These are phyloP conservation scores for Prunus campanulata DNA, from an alignment of 306 rosid species.

Conservation along the genomic window DNA sequence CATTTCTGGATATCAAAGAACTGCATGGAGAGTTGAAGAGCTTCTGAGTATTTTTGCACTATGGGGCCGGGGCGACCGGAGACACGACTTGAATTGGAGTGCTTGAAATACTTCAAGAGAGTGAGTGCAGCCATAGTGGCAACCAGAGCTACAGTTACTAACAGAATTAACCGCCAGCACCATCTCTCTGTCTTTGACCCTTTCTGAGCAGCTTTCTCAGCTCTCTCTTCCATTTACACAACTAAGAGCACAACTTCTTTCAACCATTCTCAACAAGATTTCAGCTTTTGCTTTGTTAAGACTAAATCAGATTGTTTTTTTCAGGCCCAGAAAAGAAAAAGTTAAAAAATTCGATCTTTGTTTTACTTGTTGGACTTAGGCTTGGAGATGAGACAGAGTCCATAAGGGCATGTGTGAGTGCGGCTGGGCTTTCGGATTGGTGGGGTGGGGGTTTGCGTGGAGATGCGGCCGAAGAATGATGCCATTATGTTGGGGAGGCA, in stretches of 20 bases:
- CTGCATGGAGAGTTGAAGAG: conserved; percentile 41
- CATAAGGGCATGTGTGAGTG: not conserved
- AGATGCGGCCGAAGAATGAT: conserved; percentile 3
- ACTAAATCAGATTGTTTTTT: not conserved
- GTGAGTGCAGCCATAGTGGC: conserved; percentile 29
- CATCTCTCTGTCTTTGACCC: conserved; percentile 23
- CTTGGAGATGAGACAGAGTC: not conserved
- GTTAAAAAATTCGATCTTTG: not conserved
- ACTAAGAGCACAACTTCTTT: not conserved
- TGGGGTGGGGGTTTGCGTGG: not conserved
- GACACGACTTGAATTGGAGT: conserved; percentile 4
- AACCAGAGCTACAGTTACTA: conserved; percentile 32
- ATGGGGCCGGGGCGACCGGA: conserved; percentile 25
- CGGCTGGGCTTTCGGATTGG: not conserved
- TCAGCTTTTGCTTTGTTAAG: not conserved
- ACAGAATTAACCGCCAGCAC: conserved; percentile 37
- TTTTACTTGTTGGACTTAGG: not conserved
- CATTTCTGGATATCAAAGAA: conserved; percentile 66
- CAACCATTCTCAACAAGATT: not conserved
- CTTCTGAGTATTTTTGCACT: conserved; percentile 37
- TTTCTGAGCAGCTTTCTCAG: not conserved
- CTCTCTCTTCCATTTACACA: conserved; percentile 23
- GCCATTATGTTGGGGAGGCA: not conserved
- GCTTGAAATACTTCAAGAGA: conserved; percentile 21
- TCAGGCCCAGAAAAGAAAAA: not conserved